A percentile compares a stretch with the other conserved stretches of the same genome.
Conservation (phyloP, 179 eudicot species). For the Camellia oleifera region DNA sequence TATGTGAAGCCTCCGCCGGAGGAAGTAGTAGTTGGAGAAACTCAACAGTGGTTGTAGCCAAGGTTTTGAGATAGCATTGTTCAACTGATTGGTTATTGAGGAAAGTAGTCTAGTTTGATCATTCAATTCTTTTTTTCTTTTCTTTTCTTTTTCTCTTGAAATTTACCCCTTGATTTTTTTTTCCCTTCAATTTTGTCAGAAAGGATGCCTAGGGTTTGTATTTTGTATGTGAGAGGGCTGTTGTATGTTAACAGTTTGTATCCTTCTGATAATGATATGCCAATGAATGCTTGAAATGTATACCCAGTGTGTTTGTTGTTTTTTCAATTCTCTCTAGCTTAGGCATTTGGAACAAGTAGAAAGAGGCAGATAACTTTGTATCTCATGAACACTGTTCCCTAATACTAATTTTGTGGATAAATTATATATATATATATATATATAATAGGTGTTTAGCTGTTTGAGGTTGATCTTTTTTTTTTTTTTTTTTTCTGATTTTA, state of each 20-base stretch:
- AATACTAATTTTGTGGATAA: too few relatives aligned
- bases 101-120: slow-evolving; percentile 12
- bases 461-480: too few relatives aligned
- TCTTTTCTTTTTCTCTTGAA: background rate
- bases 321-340: too few relatives aligned
- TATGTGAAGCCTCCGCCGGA: slow-evolving; percentile 64
- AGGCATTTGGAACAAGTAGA: too few relatives aligned
- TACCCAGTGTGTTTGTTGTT: background rate
- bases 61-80: slow-evolving; percentile 33
- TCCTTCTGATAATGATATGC: slow-evolving; percentile 8
- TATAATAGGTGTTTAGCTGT: too few relatives aligned
- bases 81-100: background rate
- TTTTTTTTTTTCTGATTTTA: too few relatives aligned
- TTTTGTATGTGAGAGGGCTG: slow-evolving; percentile 12
- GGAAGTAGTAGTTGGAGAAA: too few relatives aligned
- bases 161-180: background rate
- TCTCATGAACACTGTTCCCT: too few relatives aligned
- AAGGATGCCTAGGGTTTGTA: slow-evolving; percentile 8
- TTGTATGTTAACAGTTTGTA: slow-evolving; percentile 13
- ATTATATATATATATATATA: too few relatives aligned
- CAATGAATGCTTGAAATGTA: slow-evolving; percentile 4
- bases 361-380: too few relatives aligned
- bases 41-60: slow-evolving; percentile 23
- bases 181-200: background rate
- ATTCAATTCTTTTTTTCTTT: background rate